phyloP scores from a whole-genome alignment of 2,329 filamentous ascomycete species.

The Paecilomyces niveus region DNA sequence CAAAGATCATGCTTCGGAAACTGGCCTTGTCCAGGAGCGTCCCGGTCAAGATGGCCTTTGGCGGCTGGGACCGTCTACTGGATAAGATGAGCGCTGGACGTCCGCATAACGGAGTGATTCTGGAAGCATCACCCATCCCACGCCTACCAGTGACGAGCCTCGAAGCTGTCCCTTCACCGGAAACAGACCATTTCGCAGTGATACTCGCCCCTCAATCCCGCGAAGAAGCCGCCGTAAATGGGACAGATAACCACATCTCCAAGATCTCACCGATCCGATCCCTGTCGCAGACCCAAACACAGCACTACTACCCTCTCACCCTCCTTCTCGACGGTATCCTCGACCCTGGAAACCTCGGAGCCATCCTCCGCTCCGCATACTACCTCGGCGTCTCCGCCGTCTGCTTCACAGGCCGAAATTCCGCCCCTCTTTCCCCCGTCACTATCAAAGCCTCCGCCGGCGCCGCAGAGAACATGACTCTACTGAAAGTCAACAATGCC shows the following conservation, averaged over 20 bases:
- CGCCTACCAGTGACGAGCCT: slow-evolving; percentile 60
- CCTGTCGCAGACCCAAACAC: slow-evolving; percentile 8
- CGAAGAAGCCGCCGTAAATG: slow-evolving; percentile 71
- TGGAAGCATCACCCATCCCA: slow-evolving; percentile 80
- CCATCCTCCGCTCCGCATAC: slow-evolving; percentile 77
- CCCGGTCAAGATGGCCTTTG: slow-evolving; percentile 52
- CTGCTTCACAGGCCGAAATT: slow-evolving; percentile 64
- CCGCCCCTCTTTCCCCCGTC: slow-evolving; percentile 66
- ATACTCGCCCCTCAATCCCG: slow-evolving; percentile 59
- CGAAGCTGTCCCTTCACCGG: slow-evolving; percentile 39
- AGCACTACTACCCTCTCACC: slow-evolving; percentile 30
- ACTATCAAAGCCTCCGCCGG: slow-evolving; percentile 84
- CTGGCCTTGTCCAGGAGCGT: slow-evolving; percentile 41
- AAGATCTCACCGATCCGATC: slow-evolving; percentile 14
- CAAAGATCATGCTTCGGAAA: slow-evolving; percentile 27
- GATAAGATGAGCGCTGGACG: slow-evolving; percentile 76
- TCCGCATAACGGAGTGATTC: slow-evolving; percentile 82
- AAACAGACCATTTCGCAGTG: slow-evolving; percentile 50
- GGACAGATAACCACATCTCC: slow-evolving; percentile 48
- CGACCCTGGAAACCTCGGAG: slow-evolving; percentile 86
- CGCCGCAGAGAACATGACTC: slow-evolving; percentile 69
- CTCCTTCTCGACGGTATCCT: slow-evolving; percentile 45
- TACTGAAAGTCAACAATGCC: slow-evolving; percentile 64
- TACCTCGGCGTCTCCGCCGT: slow-evolving; percentile 88
- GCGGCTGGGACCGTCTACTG: slow-evolving; percentile 59